Evolutionary conservation across 352 stramenopile genomes (phyloP), one percentile per base, ranked within the genome.

Genomic region (Aphanomyces cochlioides): DNA sequence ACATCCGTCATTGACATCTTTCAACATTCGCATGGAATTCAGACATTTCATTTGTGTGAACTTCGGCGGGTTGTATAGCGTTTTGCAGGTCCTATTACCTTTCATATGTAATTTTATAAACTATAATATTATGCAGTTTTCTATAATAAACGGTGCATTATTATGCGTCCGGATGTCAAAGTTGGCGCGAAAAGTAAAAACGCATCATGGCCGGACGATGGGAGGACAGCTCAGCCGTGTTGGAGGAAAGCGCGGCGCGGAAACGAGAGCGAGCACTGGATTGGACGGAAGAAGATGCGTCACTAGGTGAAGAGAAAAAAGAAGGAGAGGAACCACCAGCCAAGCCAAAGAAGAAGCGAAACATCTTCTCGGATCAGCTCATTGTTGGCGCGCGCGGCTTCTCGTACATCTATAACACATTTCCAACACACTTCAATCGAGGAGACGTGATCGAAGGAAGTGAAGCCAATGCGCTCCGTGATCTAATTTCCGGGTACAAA

Each of bases 401-500:
- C 37, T 79, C 82, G 68, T 88, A 89, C 73, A 78, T 93, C 56
- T 82, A 89, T 43, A 73, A 77, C 36, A 90, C 78, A 39, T 93
- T 93, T 56, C 80, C 86, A 28, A 89, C 85, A 61, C 84, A 90
- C 37, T 38, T 75, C 56, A 63, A 50, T 54, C 28, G 28, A 45
- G 43, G 19, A 58, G 28, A 28, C 28, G 15, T 65, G 38, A 56
- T 17, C 19, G 3, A 73, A 15, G 65, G 67, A 13, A 40, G n/a
- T 50, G 36, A 88, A 79, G 74, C 80, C 15, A 81, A 90, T 56
- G 84, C 86, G 40, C 67, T 94, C 48, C 75, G 71, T 21, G 84
- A 78, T 39, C 72, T 94, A 48, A 73, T 94, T 10, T 83, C 83
- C 53, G 88, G 88, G 81, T 94, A 94, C 79, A 91, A 90, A 64